phyloP scores from a whole-genome alignment of 192 early-diverging fungal genomes.

The Entrophospora sp. region DNA sequence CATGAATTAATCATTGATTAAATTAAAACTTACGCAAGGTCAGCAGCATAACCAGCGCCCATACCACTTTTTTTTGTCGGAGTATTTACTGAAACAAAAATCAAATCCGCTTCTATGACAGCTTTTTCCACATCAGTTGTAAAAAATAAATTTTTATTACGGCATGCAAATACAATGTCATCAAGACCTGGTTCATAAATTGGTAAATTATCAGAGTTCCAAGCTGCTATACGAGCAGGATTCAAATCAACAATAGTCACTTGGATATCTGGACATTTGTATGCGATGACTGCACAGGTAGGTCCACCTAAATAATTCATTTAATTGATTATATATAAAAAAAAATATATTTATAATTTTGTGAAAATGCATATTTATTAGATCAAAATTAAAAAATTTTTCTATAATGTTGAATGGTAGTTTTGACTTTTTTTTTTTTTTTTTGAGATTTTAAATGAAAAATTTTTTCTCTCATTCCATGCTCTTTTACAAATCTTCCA shows the following conservation, averaged over 20 bases:
- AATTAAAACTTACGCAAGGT: conserved; percentile 58
- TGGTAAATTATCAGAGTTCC: conserved; percentile 82
- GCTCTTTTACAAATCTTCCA: too few species aligned
- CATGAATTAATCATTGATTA: not conserved
- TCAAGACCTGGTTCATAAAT: conserved; percentile 92
- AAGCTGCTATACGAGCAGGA: conserved; percentile 70
- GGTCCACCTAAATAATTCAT: conserved; percentile 74
- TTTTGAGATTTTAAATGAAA: too few species aligned
- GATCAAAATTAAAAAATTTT: too few species aligned
- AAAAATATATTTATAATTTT: too few species aligned
- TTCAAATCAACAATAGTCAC: conserved; percentile 88
- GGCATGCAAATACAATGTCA: conserved; percentile 63
- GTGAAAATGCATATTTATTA: too few species aligned
- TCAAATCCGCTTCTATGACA: conserved; percentile 74
- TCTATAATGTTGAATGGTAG: too few species aligned
- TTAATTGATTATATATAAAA: too few species aligned
- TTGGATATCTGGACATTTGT: conserved; percentile 76
- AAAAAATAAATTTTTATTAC: conserved; percentile 82
- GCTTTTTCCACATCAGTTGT: conserved; percentile 70
- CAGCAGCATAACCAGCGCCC: conserved; percentile 74
- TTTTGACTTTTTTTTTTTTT: too few species aligned
- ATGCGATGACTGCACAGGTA: conserved; percentile 86
- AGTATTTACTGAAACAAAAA: conserved; percentile 92
- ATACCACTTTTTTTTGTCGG: conserved; percentile 73
- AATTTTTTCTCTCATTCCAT: too few species aligned